Percentiles rank a stretch among this genome's conserved stretches.
These are phyloP conservation scores for Saccharomyces kudriavzevii DNA, from an alignment of 805 yeast genomes.

Conservation along the genomic window DNA sequence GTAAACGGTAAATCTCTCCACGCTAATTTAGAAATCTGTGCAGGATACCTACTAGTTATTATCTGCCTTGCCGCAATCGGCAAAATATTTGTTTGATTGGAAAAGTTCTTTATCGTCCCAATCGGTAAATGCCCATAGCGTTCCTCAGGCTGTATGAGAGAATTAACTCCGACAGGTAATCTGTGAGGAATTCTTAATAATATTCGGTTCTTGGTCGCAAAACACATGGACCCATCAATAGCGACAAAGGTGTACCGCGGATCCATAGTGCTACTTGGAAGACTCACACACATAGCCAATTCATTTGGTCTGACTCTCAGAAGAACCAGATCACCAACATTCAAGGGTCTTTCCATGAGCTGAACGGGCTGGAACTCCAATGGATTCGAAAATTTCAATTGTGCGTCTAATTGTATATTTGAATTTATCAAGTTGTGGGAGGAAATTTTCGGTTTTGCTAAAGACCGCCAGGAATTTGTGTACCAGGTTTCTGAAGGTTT, in stretches of 20 bases:
- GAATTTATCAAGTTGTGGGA: background rate
- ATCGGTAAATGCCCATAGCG: conserved; percentile 24
- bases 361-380: conserved; percentile 6
- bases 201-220: conserved; percentile 38
- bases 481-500: conserved; percentile 24
- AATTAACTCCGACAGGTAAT: conserved; percentile 12
- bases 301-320: conserved; percentile 38
- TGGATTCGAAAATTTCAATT: background rate
- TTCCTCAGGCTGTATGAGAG: conserved; percentile 14
- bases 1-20: conserved; percentile 35
- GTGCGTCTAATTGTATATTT: background rate
- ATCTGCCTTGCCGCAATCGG: conserved; percentile 30
- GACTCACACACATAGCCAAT: conserved; percentile 46
- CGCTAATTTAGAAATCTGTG: conserved; percentile 34
- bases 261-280: conserved; percentile 43
- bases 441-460: background rate
- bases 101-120: conserved; percentile 24
- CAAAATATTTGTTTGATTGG: conserved; percentile 24
- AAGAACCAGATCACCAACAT: conserved; percentile 59
- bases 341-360: conserved; percentile 19
- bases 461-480: background rate
- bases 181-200: conserved; percentile 45
- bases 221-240: conserved; percentile 48
- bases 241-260: conserved; percentile 51
- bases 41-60: conserved; percentile 29